A percentile compares a stretch with the other conserved stretches of the same genome.
Evolutionary conservation across 2,329 filamentous ascomycete species (phyloP).

Genomic region (Colletotrichum eremochloae): DNA sequence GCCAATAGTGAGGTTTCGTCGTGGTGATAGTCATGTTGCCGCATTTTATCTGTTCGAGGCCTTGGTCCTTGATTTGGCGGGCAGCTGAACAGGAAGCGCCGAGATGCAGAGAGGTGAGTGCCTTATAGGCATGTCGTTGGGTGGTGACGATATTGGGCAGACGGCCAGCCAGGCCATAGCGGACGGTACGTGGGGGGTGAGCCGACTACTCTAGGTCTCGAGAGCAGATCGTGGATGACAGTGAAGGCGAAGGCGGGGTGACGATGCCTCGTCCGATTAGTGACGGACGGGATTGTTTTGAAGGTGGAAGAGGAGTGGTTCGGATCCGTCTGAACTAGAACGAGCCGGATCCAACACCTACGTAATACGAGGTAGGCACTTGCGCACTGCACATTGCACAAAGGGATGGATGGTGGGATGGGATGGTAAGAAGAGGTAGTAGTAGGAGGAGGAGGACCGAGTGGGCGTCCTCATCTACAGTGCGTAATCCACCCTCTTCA

Average conservation of each 20-base stretch:
- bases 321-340: slow-evolving; percentile 10
- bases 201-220: slow-evolving; percentile 22
- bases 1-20: slow-evolving; percentile 36
- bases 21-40: neutral
- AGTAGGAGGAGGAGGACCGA: neutral
- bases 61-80: neutral
- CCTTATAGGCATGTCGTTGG: neutral
- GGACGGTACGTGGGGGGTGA: too few relatives aligned
- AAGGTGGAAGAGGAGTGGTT: slow-evolving; percentile 11
- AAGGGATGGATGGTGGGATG: too few relatives aligned
- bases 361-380: neutral
- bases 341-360: slow-evolving; percentile 14
- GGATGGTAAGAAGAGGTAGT: too few relatives aligned
- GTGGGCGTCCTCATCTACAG: neutral
- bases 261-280: neutral
- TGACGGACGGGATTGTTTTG: neutral
- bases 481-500: neutral
- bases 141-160: too few relatives aligned
- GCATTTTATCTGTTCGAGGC: neutral
- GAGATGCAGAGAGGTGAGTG: slow-evolving; percentile 11
- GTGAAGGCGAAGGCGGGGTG: slow-evolving; percentile 11
- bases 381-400: neutral
- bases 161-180: too few relatives aligned
- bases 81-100: slow-evolving; percentile 26
- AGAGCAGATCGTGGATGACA: neutral